Percentiles rank a stretch among this genome's conserved stretches.
Evolutionary conservation across 805 yeast genomes (phyloP).

Genomic region (Candida maltosa): DNA sequence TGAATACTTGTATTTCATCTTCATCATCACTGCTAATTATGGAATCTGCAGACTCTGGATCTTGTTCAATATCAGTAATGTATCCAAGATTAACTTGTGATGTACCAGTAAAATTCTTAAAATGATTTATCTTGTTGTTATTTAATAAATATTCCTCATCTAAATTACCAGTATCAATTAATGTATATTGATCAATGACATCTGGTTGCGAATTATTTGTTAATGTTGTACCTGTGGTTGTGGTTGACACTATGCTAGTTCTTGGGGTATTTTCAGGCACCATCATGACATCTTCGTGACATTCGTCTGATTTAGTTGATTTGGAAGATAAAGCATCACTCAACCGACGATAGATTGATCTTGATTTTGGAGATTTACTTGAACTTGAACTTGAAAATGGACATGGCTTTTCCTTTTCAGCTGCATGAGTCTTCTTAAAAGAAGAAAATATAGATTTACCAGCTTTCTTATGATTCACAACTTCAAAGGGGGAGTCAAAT

Average conservation of each 20-base stretch:
- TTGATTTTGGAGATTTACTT: not conserved
- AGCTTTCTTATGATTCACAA: too few relatives aligned
- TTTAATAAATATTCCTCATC: conserved; percentile 29
- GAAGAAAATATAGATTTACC: too few relatives aligned
- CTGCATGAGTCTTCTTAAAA: too few relatives aligned
- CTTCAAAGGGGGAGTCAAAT: conserved; percentile 47
- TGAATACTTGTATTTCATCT: conserved; percentile 2
- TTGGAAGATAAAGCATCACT: conserved; percentile 10
- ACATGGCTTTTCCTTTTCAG: not conserved
- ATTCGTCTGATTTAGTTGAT: conserved; percentile 10
- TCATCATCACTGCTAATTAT: not conserved
- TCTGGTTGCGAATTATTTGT: too few relatives aligned
- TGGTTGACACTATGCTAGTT: conserved; percentile 1
- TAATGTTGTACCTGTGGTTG: too few relatives aligned
- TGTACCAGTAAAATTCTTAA: conserved; percentile 22
- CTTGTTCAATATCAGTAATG: conserved; percentile 1
- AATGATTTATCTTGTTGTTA: conserved; percentile 14
- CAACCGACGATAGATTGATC: conserved; percentile 6
- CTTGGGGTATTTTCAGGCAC: not conserved
- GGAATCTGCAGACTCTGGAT: conserved; percentile 13
- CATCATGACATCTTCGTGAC: not conserved
- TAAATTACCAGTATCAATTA: conserved; percentile 10
- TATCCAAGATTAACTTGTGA: conserved; percentile 7
- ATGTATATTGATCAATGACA: not conserved
- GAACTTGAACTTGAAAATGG: not conserved